phyloP scores from a whole-genome alignment of 2,329 filamentous ascomycete species.

The Coleophoma crateriformis region DNA sequence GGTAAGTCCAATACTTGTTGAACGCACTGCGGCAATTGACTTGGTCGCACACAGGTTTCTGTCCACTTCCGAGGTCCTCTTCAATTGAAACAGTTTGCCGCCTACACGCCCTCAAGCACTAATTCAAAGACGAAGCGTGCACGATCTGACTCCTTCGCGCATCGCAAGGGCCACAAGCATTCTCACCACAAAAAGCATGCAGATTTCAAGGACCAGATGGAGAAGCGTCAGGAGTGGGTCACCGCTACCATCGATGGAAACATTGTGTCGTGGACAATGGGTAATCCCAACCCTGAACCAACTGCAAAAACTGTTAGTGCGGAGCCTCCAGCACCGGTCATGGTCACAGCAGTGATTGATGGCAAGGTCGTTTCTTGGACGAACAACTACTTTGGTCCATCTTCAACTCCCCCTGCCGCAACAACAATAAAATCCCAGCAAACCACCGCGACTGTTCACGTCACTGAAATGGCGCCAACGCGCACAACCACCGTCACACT shows the following conservation, averaged over 20 bases:
- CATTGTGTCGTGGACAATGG: slow-evolving; percentile 53
- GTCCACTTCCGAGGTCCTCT: slow-evolving; percentile 69
- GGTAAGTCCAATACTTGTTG: slow-evolving; percentile 38
- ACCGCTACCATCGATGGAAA: slow-evolving; percentile 54
- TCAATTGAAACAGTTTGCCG: slow-evolving; percentile 60
- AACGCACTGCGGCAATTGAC: neutral
- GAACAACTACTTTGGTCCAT: slow-evolving; percentile 43
- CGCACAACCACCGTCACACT: neutral
- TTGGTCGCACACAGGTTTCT: slow-evolving; percentile 49
- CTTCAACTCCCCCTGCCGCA: slow-evolving; percentile 9
- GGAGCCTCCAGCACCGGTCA: neutral
- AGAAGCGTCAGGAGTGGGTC: slow-evolving; percentile 43
- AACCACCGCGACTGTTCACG: slow-evolving; percentile 8
- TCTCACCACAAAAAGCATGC: slow-evolving; percentile 37
- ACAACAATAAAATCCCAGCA: slow-evolving; percentile 3
- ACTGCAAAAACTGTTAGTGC: slow-evolving; percentile 8
- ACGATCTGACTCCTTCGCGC: slow-evolving; percentile 25
- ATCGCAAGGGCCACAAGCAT: slow-evolving; percentile 40
- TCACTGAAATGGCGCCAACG: neutral
- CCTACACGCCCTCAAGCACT: slow-evolving; percentile 49
- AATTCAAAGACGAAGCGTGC: slow-evolving; percentile 30
- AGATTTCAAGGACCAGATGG: slow-evolving; percentile 14
- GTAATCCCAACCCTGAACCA: slow-evolving; percentile 30
- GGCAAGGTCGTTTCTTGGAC: slow-evolving; percentile 52
- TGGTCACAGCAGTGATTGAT: slow-evolving; percentile 52